These are phyloP conservation scores for Epichloe baconii DNA, from an alignment of 2,329 filamentous ascomycete species.

Conservation along the genomic window DNA sequence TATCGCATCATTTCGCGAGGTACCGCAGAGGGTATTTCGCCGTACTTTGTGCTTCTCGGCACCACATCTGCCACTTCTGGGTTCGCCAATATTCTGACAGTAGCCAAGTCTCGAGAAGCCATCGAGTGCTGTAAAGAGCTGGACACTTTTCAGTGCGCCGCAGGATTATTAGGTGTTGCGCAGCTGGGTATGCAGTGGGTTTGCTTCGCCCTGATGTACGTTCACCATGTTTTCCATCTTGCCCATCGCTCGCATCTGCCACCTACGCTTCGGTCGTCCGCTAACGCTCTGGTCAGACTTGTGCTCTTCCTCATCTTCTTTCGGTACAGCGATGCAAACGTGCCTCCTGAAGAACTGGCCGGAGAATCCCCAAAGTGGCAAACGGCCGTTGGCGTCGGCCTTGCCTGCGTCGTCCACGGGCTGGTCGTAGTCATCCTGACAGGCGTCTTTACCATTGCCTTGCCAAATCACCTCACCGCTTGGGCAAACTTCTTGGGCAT, in stretches of 20 bases:
- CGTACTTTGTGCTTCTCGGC: constrained; percentile 89
- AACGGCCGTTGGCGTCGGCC: constrained; percentile 64
- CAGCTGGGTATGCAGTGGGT: constrained; percentile 88
- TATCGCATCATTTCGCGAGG: constrained; percentile 74
- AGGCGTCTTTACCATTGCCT: constrained; percentile 50
- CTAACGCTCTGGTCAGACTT: constrained; percentile 44
- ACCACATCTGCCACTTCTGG: constrained; percentile 78
- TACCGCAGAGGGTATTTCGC: constrained; percentile 88
- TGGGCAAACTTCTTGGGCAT: constrained; percentile 85
- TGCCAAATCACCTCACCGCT: constrained; percentile 49
- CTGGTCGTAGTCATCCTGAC: constrained; percentile 58
- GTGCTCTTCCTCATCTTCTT: constrained; percentile 94
- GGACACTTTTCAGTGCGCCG: constrained; percentile 68
- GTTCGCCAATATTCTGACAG: constrained; percentile 82
- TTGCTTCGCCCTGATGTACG: constrained; percentile 85
- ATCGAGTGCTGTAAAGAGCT: constrained; percentile 78
- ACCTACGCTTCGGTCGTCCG: background rate
- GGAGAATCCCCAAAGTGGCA: constrained; percentile 54
- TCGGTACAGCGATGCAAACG: constrained; percentile 46
- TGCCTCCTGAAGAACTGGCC: constrained; percentile 34
- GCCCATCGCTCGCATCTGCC: no score
- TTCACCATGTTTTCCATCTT: constrained; percentile 7
- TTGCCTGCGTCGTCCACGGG: constrained; percentile 61
- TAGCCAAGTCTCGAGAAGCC: constrained; percentile 71
- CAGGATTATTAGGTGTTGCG: constrained; percentile 74